Base-by-base conservation (phyloP, 176 grass and related monocot genomes). In the Musa schizocarpa region DNA sequence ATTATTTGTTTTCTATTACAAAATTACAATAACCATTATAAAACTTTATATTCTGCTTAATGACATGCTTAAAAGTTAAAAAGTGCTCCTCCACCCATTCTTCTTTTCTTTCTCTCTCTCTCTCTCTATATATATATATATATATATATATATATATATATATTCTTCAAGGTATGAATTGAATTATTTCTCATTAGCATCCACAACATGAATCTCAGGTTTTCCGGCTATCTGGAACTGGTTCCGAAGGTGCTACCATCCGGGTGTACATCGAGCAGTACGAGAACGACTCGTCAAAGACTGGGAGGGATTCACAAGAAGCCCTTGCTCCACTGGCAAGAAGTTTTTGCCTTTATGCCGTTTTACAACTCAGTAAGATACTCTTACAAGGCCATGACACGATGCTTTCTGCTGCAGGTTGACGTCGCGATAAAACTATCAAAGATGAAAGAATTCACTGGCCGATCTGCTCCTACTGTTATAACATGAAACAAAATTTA, bases 251-350 rank as follows among this genome's bases (percentile, higher is more conserved):
- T 53, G 96, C 96, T 9, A 99, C 96, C 9, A 92, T 99, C 54
- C 88, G 96, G 52, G 83, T 99, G 12, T 99, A 99, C 85, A 92
- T 99, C 54, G 96, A 99, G 73, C 96, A 99, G 76, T 95, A 99
- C 43, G 91, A 99, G 86, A 95, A 85, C 65, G 91, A 99, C 74
- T 69, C 91, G 25, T 74, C 86, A 72, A 99, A 99, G 79, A 95
- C 53, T 6, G 88, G 96, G 34, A 87, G 86, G 82, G 96, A 92
- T 27, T 92, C 96, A 7, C 85, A 87, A 8, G 96, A 99, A 54
- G 96, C 96, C 27, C 96, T 99, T 82, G 68, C 91, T 74, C 96
- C 96, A 8, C 79, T 99, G 49, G 96, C 94, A 89, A 81, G 20
- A n/a, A 65, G 9, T 70, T 70, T 70, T 69, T 50, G 1, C 12